phyloP scores from a whole-genome alignment of 1,139 yeast species.

The Saccharomyces hybrid region DNA sequence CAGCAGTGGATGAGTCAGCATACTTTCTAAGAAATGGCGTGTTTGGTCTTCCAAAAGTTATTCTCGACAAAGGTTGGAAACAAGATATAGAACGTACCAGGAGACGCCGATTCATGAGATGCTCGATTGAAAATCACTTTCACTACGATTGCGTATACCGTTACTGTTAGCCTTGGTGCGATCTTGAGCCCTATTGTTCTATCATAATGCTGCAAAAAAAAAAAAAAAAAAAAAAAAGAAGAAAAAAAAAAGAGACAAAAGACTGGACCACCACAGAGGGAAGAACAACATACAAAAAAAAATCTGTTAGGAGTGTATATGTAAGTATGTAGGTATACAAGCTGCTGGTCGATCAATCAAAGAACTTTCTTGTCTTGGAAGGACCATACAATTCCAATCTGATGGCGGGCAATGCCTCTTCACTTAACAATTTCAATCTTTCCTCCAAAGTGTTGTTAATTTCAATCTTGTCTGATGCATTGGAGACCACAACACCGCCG shows the following conservation, averaged over 20 bases:
- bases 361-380: conserved; percentile 80
- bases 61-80: not conserved
- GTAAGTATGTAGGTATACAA: not conserved
- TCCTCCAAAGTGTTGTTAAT: conserved; percentile 91
- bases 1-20: not conserved
- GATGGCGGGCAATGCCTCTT: conserved; percentile 86
- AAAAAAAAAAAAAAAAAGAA: conserved; percentile 1
- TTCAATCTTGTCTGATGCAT: conserved; percentile 72
- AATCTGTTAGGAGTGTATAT: not conserved
- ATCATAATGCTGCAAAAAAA: not conserved
- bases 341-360: conserved; percentile 46
- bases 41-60: not conserved
- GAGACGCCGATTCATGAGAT: not conserved
- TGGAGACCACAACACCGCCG: conserved; percentile 78
- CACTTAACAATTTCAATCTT: conserved; percentile 74
- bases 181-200: not conserved
- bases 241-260: not conserved
- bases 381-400: conserved; percentile 88
- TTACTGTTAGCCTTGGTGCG: not conserved
- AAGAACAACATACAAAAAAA: not conserved
- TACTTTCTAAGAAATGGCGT: not conserved
- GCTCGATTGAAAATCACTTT: not conserved
- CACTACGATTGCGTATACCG: not conserved
- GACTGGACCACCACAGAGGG: not conserved
- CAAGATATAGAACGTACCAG: not conserved